Evolutionary conservation across 768 basidiomycete species (phyloP), one percentile per base, ranked within the genome.

Genomic region (Boletus fagicola): DNA sequence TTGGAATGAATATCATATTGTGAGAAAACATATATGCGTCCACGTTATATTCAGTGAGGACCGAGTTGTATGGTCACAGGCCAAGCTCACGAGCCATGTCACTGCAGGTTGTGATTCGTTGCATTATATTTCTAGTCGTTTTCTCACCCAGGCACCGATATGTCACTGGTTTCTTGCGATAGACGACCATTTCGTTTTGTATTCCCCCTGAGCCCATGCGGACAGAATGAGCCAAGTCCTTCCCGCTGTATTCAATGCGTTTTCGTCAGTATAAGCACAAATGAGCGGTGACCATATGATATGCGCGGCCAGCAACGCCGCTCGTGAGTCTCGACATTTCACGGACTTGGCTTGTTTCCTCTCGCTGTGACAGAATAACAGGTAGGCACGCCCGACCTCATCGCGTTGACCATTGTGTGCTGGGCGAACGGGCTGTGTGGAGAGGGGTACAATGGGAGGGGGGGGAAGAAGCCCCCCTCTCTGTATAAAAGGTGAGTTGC

Each of bases 401-500:
- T 40, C n/a, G 3, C 38, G 40, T 16, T 20, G 15, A 8, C 30
- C 4, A 28, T n/a, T 13, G 12, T 16, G 12, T 26, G 7, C 13
- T 16, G 39, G 28, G 22, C 9, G 20, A 38, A 18, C 13, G n/a
- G 33, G 42, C 42, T 31, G 40, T 44, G 28, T 22, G 11, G 16
- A 30, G 31, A 22, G 4, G 4, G 36, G 13, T 42, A 33, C 30
- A 4, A 18, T 1, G 9, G 15, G 8, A 43, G 13, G 38, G 33
- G 33, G 33, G 12, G 33, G 11, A 24, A 18, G 11, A 43, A 3
- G n/a, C 7, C 5, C 2, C 22, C 31, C 24, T n/a, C 30, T 9
- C 18, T 12, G 31, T 63, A 62, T 62, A 61, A 62, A 56, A 39
- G 38, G 8, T 22, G 13, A 7, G 42, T 5, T 9, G 9, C 1